A percentile compares a stretch with the other conserved stretches of the same genome.
Conservation (phyloP, 805 yeast genomes). For the Starmera caribaea region DNA sequence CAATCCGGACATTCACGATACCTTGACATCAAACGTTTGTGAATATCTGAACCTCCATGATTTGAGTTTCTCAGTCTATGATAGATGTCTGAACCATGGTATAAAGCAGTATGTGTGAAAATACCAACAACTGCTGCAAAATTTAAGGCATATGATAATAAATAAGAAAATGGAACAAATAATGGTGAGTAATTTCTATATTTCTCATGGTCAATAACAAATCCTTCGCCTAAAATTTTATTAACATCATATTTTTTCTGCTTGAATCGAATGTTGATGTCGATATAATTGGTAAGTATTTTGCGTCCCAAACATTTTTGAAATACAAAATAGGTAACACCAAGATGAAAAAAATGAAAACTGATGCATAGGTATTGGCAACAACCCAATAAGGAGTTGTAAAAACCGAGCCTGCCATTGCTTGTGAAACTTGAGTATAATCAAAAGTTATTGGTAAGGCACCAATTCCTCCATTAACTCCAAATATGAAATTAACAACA, state of each 20-base stretch:
- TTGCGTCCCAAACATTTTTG: constrained; percentile 47
- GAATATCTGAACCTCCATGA: constrained; percentile 36
- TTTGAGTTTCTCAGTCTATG: constrained; percentile 26
- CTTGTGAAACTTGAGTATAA: constrained; percentile 41
- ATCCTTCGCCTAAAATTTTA: constrained; percentile 33
- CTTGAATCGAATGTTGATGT: constrained; percentile 38
- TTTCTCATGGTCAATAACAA: constrained; percentile 31
- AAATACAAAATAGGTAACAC: constrained; percentile 40
- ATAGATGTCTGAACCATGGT: constrained; percentile 47
- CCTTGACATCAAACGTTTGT: constrained; percentile 39
- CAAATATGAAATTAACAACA: constrained; percentile 52
- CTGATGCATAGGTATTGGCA: constrained; percentile 31
- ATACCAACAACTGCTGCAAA: constrained; percentile 60
- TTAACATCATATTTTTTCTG: constrained; percentile 37
- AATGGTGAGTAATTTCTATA: constrained; percentile 49
- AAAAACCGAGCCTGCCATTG: constrained; percentile 45
- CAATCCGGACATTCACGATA: constrained; percentile 66
- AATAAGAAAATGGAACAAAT: constrained; percentile 47
- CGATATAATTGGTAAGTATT: constrained; percentile 49
- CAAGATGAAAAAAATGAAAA: constrained; percentile 41
- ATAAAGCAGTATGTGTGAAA: constrained; percentile 45
- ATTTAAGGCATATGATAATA: constrained; percentile 44
- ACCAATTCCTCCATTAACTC: constrained; percentile 47
- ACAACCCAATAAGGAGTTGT: constrained; percentile 39
- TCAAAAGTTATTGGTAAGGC: constrained; percentile 45